Conservation (phyloP, 108 stramenopile species). For the Skeletonema potamos region DNA sequence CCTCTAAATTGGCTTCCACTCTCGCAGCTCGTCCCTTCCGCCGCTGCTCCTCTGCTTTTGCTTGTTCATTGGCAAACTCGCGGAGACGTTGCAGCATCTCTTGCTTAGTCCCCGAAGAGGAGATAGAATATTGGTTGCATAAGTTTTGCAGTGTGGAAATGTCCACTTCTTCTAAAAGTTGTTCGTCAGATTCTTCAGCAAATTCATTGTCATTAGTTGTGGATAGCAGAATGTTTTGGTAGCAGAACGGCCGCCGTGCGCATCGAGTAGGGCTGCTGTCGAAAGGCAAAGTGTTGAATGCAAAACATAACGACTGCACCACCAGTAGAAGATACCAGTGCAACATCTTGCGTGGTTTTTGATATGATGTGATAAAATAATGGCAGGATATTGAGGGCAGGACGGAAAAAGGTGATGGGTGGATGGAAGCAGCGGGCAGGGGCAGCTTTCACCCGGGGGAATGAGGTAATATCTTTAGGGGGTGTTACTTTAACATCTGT, state of each 20-base stretch:
- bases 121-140: conserved; percentile 60
- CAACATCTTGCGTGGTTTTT: not conserved
- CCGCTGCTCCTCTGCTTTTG: conserved; percentile 51
- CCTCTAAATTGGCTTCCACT: conserved; percentile 58
- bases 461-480: too few species aligned
- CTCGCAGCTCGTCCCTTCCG: conserved; percentile 40
- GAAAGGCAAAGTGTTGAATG: not conserved
- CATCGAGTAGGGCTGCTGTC: not conserved
- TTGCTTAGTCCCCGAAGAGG: conserved; percentile 58
- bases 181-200: conserved; percentile 32
- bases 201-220: conserved; percentile 32
- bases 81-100: conserved; percentile 67
- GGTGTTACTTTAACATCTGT: too few species aligned
- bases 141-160: conserved; percentile 58
- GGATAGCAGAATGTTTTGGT: not conserved
- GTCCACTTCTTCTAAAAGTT: conserved; percentile 54
- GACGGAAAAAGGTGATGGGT: too few species aligned
- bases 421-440: too few species aligned
- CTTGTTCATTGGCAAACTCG: conserved; percentile 53
- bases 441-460: too few species aligned
- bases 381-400: too few species aligned
- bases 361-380: too few species aligned
- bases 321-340: not conserved
- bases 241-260: not conserved
- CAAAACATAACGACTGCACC: not conserved